Percentiles rank a stretch among this genome's conserved stretches.
Evolutionary conservation across 352 stramenopile genomes (phyloP).

Genomic region (Phytophthora pisi): DNA sequence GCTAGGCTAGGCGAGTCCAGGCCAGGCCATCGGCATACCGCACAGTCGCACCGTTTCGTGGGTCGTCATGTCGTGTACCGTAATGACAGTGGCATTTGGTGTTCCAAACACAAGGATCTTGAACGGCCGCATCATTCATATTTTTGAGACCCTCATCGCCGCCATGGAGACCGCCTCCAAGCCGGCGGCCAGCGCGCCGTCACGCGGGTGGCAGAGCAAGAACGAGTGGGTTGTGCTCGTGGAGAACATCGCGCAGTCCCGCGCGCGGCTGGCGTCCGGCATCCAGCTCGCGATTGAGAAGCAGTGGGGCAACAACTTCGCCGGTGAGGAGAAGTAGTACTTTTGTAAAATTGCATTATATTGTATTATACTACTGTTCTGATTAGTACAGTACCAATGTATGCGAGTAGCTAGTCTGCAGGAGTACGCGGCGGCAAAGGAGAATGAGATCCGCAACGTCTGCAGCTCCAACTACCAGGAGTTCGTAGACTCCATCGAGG

Average conservation of each 20-base stretch:
- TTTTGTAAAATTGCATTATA: constrained; percentile 2
- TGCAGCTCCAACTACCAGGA: constrained; percentile 83
- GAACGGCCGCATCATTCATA: constrained; percentile 10
- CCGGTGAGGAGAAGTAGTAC: constrained; percentile 38
- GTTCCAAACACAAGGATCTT: constrained; percentile 19
- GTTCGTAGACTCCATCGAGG: constrained; percentile 83
- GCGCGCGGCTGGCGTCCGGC: constrained; percentile 64
- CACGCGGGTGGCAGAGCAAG: constrained; percentile 68
- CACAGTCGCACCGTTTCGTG: not conserved
- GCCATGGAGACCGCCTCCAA: constrained; percentile 16
- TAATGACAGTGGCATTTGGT: not conserved
- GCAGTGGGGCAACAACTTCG: constrained; percentile 80
- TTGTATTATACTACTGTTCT: not conserved
- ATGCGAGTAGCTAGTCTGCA: constrained; percentile 53
- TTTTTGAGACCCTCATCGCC: not conserved
- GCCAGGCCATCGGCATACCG: not conserved
- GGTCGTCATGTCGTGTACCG: not conserved
- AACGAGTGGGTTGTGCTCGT: constrained; percentile 77
- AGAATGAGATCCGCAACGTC: constrained; percentile 77
- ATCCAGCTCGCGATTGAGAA: constrained; percentile 85
- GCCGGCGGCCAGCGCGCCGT: not conserved
- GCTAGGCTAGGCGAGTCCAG: not conserved
- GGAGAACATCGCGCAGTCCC: constrained; percentile 84
- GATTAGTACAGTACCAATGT: constrained; percentile 1
- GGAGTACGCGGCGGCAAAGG: constrained; percentile 62